A percentile compares a stretch with the other conserved stretches of the same genome.
These are phyloP conservation scores for Rosa hybrid DNA, from an alignment of 331 rosid species.

Conservation along the genomic window DNA sequence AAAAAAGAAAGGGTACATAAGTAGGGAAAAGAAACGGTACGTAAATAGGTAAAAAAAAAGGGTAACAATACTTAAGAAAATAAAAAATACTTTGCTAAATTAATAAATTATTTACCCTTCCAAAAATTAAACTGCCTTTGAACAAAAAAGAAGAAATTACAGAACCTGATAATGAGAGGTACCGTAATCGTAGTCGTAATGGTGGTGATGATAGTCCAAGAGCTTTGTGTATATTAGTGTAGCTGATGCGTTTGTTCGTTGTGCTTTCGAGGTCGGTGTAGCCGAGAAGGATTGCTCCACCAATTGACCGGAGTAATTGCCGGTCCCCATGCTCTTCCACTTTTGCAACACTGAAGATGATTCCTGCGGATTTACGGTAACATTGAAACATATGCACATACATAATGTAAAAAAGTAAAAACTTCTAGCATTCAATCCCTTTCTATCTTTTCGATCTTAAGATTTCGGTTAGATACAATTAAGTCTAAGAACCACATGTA, in stretches of 20 bases:
- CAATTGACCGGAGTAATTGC: neutral
- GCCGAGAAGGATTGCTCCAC: neutral
- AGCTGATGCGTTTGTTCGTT: neutral
- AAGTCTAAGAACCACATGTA: no score
- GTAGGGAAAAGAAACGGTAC: no score
- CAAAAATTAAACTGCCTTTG: no score
- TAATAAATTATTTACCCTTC: no score
- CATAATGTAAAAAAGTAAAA: neutral
- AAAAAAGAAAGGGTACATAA: no score
- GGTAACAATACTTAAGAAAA: no score
- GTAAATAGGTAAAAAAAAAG: no score
- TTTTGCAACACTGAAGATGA: conserved; percentile 20
- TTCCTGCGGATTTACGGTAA: conserved; percentile 42
- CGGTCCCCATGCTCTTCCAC: neutral
- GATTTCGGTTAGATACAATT: neutral
- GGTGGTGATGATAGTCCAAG: neutral
- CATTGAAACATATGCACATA: neutral
- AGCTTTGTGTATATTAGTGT: neutral
- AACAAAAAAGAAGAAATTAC: no score
- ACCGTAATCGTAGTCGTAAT: neutral
- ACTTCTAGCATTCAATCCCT: neutral
- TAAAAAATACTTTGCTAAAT: no score
- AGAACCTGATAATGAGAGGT: no score
- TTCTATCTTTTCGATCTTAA: neutral
- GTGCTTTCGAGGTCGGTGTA: neutral